Evolutionary conservation across 2,329 filamentous ascomycete species (phyloP).

Genomic region (Colletotrichum echinochloae): DNA sequence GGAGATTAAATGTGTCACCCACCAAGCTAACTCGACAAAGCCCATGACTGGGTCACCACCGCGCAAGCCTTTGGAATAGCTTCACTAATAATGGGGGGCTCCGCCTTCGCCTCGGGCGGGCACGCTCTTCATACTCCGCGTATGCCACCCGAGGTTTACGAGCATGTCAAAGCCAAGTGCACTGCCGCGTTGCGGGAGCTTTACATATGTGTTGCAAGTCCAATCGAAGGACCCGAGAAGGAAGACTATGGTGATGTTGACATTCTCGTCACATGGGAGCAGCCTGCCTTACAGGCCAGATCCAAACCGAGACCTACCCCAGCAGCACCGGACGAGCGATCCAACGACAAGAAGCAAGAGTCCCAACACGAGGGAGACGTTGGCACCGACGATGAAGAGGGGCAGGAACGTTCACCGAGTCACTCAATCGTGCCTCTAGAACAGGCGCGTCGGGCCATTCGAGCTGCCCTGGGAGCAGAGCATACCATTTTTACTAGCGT

Average conservation of each 20-base stretch:
- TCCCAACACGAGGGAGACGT: too few relatives aligned
- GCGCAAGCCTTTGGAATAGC: background rate
- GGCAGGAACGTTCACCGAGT: background rate
- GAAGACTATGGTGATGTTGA: slow-evolving; percentile 79
- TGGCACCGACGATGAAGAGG: background rate
- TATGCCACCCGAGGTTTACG: slow-evolving; percentile 71
- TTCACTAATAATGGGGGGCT: slow-evolving; percentile 70
- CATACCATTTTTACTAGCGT: slow-evolving; percentile 48
- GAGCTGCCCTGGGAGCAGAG: slow-evolving; percentile 58
- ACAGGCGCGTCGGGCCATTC: slow-evolving; percentile 15
- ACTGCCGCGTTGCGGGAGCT: slow-evolving; percentile 60
- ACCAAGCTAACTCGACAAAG: background rate
- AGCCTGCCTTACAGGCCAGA: slow-evolving; percentile 35
- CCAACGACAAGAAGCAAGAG: background rate
- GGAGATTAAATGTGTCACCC: too few relatives aligned
- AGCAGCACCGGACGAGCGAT: too few relatives aligned
- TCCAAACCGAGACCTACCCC: background rate
- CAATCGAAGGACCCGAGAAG: slow-evolving; percentile 78
- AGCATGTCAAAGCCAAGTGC: slow-evolving; percentile 59
- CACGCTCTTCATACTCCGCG: slow-evolving; percentile 71
- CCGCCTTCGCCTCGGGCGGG: slow-evolving; percentile 62
- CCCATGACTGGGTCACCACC: background rate
- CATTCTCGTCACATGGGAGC: slow-evolving; percentile 66
- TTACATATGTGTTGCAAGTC: slow-evolving; percentile 67
- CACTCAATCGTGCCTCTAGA: background rate